phyloP scores from a whole-genome alignment of 495 filamentous ascomycete genomes.

The Hypoxylon intermedium region DNA sequence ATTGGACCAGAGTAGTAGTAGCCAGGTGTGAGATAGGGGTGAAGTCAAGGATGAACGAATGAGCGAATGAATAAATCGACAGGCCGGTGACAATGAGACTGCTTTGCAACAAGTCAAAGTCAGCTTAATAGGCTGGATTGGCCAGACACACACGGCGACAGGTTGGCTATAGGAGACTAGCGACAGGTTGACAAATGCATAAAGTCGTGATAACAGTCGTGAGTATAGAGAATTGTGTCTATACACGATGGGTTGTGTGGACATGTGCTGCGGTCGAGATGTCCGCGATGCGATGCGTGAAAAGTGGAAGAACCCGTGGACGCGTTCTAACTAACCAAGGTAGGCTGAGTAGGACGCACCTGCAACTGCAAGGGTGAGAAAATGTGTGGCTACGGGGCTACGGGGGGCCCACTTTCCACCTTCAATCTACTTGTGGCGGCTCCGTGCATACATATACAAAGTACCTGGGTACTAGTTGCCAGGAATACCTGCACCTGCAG shows the following conservation, averaged over 20 bases:
- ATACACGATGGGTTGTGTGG: conserved; percentile 22
- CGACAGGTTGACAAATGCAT: not conserved
- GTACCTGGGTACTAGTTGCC: too few species aligned
- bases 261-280: conserved; percentile 33
- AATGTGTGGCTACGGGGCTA: conserved; percentile 27
- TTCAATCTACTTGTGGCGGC: conserved; percentile 26
- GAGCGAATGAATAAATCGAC: not conserved
- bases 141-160: conserved; percentile 17
- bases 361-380: conserved; percentile 22
- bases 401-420: too few species aligned
- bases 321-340: conserved; percentile 38
- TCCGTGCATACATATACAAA: not conserved
- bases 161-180: conserved; percentile 1
- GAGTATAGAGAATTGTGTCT: conserved; percentile 24
- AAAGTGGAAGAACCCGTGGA: conserved; percentile 41
- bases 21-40: conserved; percentile 9
- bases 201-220: conserved; percentile 13
- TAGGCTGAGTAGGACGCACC: conserved; percentile 18
- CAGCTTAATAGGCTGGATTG: conserved; percentile 20
- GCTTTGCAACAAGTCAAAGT: conserved; percentile 27
- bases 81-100: conserved; percentile 16
- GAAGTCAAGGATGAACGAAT: conserved; percentile 4
- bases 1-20: not conserved
- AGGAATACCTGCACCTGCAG: too few species aligned
- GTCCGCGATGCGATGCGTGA: conserved; percentile 38